Evolutionary conservation across 306 rosid genomes (phyloP), one percentile per base, ranked within the genome.

Genomic region (Cajanus cajan): DNA sequence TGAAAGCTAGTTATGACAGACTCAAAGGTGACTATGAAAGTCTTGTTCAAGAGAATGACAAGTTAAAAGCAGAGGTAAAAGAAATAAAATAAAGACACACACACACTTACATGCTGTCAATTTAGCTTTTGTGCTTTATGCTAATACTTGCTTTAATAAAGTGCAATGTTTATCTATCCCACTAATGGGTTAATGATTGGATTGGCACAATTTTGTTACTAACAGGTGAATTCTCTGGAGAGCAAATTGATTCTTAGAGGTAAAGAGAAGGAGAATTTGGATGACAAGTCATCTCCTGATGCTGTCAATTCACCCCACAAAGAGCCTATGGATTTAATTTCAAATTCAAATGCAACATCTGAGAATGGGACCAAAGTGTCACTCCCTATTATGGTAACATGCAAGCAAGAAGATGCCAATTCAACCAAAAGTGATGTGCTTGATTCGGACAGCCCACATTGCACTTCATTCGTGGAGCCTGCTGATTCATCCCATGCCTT

Each of bases 361-460:
- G 91, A 85, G 8, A 70, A 81, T 45, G 80, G 81, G 71, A 72
- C 89, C 25, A 73, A 84, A 75, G 45, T 71, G 82, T 66, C 74
- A 71, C 69, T 55, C 79, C 70, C 87, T 68, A 84, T 66, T 59
- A 84, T 77, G 75, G 83, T 74, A 81, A 80, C 67, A 4, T 90
- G 88, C 81, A 94, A 89, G 80, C 93, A 82, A 34, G 98, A 94
- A 85, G 90, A 90, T 62, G 97, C 92, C 40, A 94, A 90, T 73
- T 94, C 98, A 47, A 89, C 89, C 2, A 92, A 86, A 81, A 90
- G 98, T 45, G 98, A 88, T 75, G 87, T 82, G 43, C 84, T 90
- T 34, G 92, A 92, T 81, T 89, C 96, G 0, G 97, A 90, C 7
- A 94, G 97, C 73, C 87, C 90, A 36, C 85, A 79, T 76, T 83